Percentiles rank a stretch among this genome's conserved stretches.
These are phyloP conservation scores for Coccomyxa sp. DNA, from an alignment of 139 green algal genomes.

Conservation along the genomic window DNA sequence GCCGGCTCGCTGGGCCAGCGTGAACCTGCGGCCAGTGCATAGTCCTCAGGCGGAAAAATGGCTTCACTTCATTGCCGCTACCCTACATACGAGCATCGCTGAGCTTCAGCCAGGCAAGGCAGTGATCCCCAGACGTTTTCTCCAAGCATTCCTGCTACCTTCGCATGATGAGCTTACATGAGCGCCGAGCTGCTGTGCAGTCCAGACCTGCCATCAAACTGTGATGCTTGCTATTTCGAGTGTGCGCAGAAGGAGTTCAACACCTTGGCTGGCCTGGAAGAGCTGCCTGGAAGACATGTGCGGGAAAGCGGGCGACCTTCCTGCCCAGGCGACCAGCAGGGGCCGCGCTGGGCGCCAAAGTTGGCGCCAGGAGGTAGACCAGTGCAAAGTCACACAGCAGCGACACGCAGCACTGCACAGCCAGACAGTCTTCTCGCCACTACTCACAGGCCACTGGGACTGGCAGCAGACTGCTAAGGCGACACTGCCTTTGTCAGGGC, in stretches of 20 bases:
- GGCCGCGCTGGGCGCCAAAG: background rate
- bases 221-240: no score
- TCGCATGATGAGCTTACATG: no score
- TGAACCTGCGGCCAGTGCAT: constrained; percentile 5
- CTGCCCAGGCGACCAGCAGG: background rate
- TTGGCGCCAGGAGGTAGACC: constrained; percentile 29
- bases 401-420: constrained; percentile 8
- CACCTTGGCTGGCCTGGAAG: constrained; percentile 3
- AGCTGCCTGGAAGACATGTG: constrained; percentile 23
- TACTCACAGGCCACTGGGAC: background rate
- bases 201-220: no score
- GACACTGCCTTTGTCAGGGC: no score
- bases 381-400: constrained; percentile 28
- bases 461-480: no score
- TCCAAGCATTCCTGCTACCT: no score
- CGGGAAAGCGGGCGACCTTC: constrained; percentile 9
- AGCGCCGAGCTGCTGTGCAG: no score
- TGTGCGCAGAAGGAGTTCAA: no score
- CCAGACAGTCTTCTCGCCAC: background rate
- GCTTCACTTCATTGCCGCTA: background rate
- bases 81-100: no score
- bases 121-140: no score
- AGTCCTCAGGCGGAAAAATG: background rate
- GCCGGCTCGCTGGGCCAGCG: background rate
- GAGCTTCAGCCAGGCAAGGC: no score